Percentiles rank a stretch among this genome's conserved stretches.
phyloP scores from a whole-genome alignment of 495 filamentous ascomycete species.

The Parmelia sp. region DNA sequence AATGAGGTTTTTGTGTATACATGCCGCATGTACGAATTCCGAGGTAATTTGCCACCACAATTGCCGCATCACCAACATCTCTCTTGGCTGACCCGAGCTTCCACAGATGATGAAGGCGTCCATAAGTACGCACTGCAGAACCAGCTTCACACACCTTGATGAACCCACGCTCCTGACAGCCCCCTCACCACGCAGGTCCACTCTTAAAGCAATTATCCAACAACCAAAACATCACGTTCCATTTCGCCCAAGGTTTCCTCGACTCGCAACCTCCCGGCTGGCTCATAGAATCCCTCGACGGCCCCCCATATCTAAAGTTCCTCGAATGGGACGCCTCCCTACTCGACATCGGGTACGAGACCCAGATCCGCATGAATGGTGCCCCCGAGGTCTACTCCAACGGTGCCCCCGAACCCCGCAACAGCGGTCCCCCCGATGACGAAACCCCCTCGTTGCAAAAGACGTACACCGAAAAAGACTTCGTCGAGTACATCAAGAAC shows the following conservation, averaged over 20 bases:
- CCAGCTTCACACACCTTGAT: not conserved
- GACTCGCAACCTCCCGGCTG: not conserved
- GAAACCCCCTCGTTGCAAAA: not conserved
- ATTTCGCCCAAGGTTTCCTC: constrained; percentile 1
- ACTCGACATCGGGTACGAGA: not conserved
- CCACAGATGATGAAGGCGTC: not conserved
- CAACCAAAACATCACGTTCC: not conserved
- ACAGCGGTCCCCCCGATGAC: not conserved
- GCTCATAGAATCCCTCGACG: not conserved
- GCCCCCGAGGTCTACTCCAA: not conserved
- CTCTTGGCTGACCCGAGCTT: not conserved
- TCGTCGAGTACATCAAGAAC: not conserved
- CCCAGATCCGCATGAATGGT: not conserved
- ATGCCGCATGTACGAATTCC: not conserved
- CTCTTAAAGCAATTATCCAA: not conserved
- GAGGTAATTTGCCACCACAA: not conserved
- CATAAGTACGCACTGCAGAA: not conserved
- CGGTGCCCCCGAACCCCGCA: not conserved
- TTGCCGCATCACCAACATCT: not conserved
- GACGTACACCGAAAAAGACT: not conserved
- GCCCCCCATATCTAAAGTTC: not conserved
- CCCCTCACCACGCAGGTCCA: not conserved
- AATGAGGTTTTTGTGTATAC: not conserved
- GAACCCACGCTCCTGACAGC: not conserved
- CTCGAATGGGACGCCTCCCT: not conserved